Conservation (phyloP, 2,329 filamentous ascomycete species). For the Sclerotinia minor region DNA sequence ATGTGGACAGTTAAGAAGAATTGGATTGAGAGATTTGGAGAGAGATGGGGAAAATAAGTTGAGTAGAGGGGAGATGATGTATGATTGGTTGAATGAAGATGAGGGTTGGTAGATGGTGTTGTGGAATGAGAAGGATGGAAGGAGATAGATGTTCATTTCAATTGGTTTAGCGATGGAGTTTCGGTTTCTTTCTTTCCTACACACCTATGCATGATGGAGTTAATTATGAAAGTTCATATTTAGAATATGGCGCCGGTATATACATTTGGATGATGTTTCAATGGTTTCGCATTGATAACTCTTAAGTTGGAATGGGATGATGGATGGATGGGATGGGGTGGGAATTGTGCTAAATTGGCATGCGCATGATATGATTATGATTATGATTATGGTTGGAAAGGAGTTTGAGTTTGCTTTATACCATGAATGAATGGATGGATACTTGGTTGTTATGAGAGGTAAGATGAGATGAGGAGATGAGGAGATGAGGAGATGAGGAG, state of each 20-base stretch:
- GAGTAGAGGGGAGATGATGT: too few species aligned
- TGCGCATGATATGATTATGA: not conserved
- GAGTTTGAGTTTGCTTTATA: not conserved
- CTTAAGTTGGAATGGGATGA: not conserved
- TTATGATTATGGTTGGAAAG: not conserved
- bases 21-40: slow-evolving; percentile 74
- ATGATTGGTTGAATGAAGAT: not conserved
- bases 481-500: not conserved
- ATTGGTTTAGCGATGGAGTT: not conserved
- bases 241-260: not conserved
- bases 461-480: too few species aligned
- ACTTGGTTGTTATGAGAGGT: not conserved
- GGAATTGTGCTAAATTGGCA: not conserved
- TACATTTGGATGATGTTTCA: not conserved
- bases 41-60: not conserved
- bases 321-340: not conserved
- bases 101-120: not conserved
- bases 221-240: not conserved
- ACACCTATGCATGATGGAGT: not conserved
- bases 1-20: slow-evolving; percentile 94
- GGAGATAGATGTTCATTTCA: not conserved
- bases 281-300: slow-evolving; percentile 1
- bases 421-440: not conserved
- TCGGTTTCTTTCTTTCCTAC: not conserved
- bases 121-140: not conserved